Conservation (phyloP, 345 rosid species). For the Melaleuca quinquenervia region DNA sequence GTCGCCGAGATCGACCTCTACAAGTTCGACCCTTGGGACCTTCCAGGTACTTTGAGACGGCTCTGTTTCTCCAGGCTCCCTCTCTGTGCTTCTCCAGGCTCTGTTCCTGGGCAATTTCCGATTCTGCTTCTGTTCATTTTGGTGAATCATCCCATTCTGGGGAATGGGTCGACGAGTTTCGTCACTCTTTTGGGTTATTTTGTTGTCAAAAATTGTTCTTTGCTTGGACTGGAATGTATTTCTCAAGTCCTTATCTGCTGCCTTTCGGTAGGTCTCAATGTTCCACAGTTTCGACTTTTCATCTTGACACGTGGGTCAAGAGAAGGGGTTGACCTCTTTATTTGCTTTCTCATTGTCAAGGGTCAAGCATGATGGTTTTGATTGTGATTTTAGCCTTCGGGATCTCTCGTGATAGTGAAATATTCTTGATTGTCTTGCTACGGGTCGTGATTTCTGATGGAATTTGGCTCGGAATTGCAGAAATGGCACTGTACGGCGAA, state of each 20-base stretch:
- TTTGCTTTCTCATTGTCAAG: no score
- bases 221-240: neutral
- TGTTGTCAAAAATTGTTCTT: neutral
- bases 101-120: neutral
- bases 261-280: no score
- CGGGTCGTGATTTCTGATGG: neutral
- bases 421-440: no score
- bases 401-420: no score
- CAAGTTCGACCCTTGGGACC: conserved; percentile 86
- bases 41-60: conserved; percentile 48
- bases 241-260: neutral
- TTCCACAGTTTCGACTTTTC: no score
- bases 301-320: no score
- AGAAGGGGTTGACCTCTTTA: no score
- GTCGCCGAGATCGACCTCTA: conserved; percentile 84
- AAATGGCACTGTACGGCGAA: conserved; percentile 66
- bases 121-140: neutral
- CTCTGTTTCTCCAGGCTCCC: neutral
- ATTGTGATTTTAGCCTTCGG: no score
- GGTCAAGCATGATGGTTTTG: no score
- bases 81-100: neutral
- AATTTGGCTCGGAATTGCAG: conserved; percentile 38
- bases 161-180: neutral
- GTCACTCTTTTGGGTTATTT: neutral
- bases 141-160: neutral